Percentiles rank a stretch among this genome's conserved stretches.
Evolutionary conservation across 306 rosid genomes (phyloP).

Genomic region (Malus fusca): DNA sequence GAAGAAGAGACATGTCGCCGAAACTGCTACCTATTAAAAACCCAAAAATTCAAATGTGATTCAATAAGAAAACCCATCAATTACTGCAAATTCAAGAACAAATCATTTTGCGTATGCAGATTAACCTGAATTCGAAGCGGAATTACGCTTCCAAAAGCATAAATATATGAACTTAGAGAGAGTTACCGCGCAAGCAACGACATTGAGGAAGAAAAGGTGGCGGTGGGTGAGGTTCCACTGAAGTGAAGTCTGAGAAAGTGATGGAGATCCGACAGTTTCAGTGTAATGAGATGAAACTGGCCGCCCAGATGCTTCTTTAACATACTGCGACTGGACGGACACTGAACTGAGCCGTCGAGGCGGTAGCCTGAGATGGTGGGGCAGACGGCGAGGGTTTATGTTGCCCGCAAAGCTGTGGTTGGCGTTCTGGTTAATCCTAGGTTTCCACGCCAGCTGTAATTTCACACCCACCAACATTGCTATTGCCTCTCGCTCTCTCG

Average conservation of each 20-base stretch:
- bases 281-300: conserved; percentile 33
- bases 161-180: background rate
- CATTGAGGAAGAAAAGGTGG: conserved; percentile 59
- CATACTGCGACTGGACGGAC: conserved; percentile 22
- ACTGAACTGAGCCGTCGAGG: conserved; percentile 20
- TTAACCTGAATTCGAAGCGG: background rate
- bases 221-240: conserved; percentile 54
- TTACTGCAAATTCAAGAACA: background rate
- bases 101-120: background rate
- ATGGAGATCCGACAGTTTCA: conserved; percentile 40
- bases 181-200: conserved; percentile 64
- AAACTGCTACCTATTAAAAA: conserved; percentile 55
- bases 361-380: conserved; percentile 11
- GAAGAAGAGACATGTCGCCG: conserved; percentile 73
- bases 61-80: background rate
- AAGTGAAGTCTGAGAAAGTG: conserved; percentile 19
- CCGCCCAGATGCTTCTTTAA: conserved; percentile 10
- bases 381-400: conserved; percentile 10
- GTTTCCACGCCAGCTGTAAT: conserved; percentile 25
- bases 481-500: background rate
- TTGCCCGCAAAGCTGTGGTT: conserved; percentile 2
- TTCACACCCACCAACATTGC: conserved; percentile 38
- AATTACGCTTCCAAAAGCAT: background rate
- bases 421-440: conserved; percentile 8
- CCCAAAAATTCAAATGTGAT: background rate